Conservation (phyloP, 2,329 filamentous ascomycete species). For the Myriosclerotinia curreyana region DNA sequence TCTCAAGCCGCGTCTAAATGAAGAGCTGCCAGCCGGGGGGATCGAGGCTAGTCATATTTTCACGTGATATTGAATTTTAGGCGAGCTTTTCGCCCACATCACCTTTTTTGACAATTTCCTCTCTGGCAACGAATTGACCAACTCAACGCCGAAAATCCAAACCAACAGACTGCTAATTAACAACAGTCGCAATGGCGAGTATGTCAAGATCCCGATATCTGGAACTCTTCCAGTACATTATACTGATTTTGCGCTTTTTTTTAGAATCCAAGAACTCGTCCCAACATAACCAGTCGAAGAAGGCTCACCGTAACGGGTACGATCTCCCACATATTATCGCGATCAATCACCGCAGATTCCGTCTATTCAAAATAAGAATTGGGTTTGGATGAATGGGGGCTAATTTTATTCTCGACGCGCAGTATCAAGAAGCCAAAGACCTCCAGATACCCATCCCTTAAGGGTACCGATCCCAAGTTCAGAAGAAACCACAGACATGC, state of each 20-base stretch:
- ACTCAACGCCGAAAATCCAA: conserved; percentile 11
- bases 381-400: conserved; percentile 2
- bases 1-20: neutral
- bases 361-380: neutral
- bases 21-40: neutral
- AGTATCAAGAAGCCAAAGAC: conserved; percentile 99
- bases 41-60: neutral
- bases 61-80: conserved; percentile 14
- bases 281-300: conserved; percentile 55
- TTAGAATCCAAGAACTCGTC: conserved; percentile 92
- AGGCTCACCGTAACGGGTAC: conserved; percentile 99
- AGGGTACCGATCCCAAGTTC: conserved; percentile 99
- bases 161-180: conserved; percentile 22
- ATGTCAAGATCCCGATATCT: conserved; percentile 5
- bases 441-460: conserved; percentile 96
- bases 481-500: conserved; percentile 99
- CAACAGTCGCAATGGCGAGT: conserved; percentile 24
- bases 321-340: conserved; percentile 10
- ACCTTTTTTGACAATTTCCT: conserved; percentile 1
- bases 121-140: conserved; percentile 5
- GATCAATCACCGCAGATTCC: neutral
- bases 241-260: conserved; percentile 2
- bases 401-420: conserved; percentile 31
- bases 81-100: conserved; percentile 6
- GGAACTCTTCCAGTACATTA: neutral